Evolutionary conservation across 805 yeast species (phyloP).

Genomic region (Yarrowia deformans): DNA sequence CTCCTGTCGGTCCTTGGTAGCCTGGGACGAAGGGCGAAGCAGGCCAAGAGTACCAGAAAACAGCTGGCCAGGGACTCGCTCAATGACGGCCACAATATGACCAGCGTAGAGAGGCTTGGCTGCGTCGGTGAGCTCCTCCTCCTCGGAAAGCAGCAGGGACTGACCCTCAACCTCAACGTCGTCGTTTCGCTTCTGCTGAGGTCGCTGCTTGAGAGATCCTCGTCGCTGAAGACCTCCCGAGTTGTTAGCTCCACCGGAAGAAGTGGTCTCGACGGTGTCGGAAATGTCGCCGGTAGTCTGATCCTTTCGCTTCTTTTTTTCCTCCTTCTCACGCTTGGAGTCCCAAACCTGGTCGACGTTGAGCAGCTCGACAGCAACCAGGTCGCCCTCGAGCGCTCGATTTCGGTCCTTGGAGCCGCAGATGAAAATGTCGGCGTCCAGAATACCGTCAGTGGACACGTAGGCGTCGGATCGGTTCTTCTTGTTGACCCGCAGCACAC

Average conservation of each 20-base stretch:
- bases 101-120: constrained; percentile 95
- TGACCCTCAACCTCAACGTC: constrained; percentile 99
- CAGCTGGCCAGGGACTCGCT: constrained; percentile 95
- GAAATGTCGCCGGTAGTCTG: constrained; percentile 43
- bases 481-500: constrained; percentile 90
- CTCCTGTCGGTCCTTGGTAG: constrained; percentile 72
- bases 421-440: constrained; percentile 96
- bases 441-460: constrained; percentile 93
- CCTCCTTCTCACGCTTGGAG: constrained; percentile 94
- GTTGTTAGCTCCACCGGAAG: constrained; percentile 47
- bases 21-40: constrained; percentile 94
- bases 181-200: constrained; percentile 96
- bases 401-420: constrained; percentile 99
- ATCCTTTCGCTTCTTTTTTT: constrained; percentile 87
- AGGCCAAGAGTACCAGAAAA: constrained; percentile 94
- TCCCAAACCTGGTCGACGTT: constrained; percentile 98
- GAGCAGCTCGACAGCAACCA: constrained; percentile 92
- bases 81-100: constrained; percentile 97
- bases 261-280: constrained; percentile 47
- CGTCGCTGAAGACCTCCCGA: constrained; percentile 62
- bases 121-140: constrained; percentile 93
- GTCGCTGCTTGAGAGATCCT: constrained; percentile 92
- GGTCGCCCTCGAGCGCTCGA: constrained; percentile 95
- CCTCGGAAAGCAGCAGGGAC: constrained; percentile 87
- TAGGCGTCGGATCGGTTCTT: constrained; percentile 97